phyloP scores from a whole-genome alignment of 768 basidiomycete species.

The Dictyophora rubrovolvata region DNA sequence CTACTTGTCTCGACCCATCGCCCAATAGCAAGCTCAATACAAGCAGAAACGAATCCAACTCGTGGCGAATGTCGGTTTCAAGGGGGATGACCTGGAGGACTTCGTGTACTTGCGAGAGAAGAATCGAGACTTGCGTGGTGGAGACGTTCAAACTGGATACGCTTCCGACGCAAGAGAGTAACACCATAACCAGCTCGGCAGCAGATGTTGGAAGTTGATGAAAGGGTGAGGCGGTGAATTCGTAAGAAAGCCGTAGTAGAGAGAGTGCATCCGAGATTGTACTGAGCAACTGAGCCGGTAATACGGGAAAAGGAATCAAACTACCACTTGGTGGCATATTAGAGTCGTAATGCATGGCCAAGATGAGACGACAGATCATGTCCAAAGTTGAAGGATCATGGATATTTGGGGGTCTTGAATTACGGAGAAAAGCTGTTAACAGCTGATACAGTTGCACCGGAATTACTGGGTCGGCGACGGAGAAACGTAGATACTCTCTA shows the following conservation, averaged over 20 bases:
- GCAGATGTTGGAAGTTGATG: constrained; percentile 49
- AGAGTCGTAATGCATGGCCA: constrained; percentile 55
- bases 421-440: constrained; percentile 56
- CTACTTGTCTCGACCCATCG: constrained; percentile 59
- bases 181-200: constrained; percentile 51
- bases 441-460: constrained; percentile 34
- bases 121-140: constrained; percentile 44
- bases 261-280: constrained; percentile 53
- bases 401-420: constrained; percentile 49
- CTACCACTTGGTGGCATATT: constrained; percentile 39
- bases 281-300: constrained; percentile 37
- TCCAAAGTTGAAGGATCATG: constrained; percentile 59
- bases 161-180: constrained; percentile 52
- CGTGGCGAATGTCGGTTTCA: constrained; percentile 40
- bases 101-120: constrained; percentile 39
- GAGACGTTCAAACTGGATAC: constrained; percentile 42
- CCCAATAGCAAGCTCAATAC: constrained; percentile 52
- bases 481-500: constrained; percentile 53
- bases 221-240: constrained; percentile 40
- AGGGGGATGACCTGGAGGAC: constrained; percentile 45
- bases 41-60: constrained; percentile 48
- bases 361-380: constrained; percentile 53
- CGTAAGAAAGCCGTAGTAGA: constrained; percentile 47
- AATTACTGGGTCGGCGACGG: constrained; percentile 48
- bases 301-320: constrained; percentile 39